Conservation (phyloP, 345 rosid genomes). For the Bruguiera sexangula region DNA sequence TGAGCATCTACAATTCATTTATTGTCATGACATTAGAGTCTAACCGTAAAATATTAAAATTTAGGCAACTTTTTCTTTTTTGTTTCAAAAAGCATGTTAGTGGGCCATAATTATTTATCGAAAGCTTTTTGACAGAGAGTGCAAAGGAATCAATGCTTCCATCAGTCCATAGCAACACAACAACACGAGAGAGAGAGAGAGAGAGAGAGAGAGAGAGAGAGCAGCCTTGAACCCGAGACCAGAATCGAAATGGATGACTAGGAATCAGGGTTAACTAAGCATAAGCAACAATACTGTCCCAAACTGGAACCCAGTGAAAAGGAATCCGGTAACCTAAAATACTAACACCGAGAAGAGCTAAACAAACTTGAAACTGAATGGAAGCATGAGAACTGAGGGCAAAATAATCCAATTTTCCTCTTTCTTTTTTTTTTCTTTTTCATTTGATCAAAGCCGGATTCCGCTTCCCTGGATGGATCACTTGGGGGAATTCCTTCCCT, state of each 20-base stretch:
- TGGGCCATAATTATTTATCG: no score
- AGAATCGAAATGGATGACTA: no score
- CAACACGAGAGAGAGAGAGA: neutral
- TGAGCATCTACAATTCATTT: no score
- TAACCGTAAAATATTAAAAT: no score
- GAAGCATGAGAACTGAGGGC: conserved; percentile 23
- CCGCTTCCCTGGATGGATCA: conserved; percentile 60
- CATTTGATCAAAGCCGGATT: conserved; percentile 61
- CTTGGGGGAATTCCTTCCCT: neutral
- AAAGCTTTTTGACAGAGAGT: neutral
- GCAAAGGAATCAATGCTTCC: neutral
- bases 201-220: no score
- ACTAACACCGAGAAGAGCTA: conserved; percentile 37
- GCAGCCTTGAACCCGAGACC: no score
- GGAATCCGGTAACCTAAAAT: conserved; percentile 58
- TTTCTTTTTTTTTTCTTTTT: conserved; percentile 26
- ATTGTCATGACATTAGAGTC: no score
- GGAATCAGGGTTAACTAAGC: conserved; percentile 6
- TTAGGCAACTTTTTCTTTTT: no score
- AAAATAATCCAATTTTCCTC: conserved; percentile 29
- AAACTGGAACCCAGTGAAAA: conserved; percentile 64
- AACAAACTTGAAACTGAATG: conserved; percentile 30
- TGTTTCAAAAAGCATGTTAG: no score
- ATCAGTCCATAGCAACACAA: neutral
- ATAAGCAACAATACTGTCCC: conserved; percentile 30